A percentile compares a stretch with the other conserved stretches of the same genome.
These are phyloP conservation scores for Trichoderma brevicompactum DNA, from an alignment of 2,329 filamentous ascomycete species.

Conservation along the genomic window DNA sequence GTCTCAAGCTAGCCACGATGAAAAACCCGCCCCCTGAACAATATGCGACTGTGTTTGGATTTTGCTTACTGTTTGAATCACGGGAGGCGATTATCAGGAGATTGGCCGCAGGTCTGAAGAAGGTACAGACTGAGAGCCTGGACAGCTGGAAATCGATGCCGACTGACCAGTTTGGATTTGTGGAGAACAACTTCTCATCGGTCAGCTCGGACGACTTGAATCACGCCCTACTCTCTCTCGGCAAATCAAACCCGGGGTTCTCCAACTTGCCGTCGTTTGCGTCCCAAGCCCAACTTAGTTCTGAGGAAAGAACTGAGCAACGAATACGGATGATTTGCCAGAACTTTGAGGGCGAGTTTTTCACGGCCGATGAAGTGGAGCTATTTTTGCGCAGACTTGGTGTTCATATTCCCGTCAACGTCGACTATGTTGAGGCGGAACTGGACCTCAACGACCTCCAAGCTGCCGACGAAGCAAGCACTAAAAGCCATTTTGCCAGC, in stretches of 20 bases:
- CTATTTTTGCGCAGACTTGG: slow-evolving; percentile 69
- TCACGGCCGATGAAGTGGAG: slow-evolving; percentile 77
- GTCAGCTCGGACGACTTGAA: slow-evolving; percentile 12
- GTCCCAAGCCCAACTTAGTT: slow-evolving; percentile 44
- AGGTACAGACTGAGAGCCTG: slow-evolving; percentile 50
- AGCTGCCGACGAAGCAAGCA: slow-evolving; percentile 9
- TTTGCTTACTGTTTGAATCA: slow-evolving; percentile 66
- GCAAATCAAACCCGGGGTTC: slow-evolving; percentile 35
- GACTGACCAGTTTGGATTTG: slow-evolving; percentile 68
- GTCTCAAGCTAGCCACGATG: slow-evolving; percentile 60
- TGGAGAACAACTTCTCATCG: slow-evolving; percentile 27
- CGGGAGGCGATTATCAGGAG: slow-evolving; percentile 53
- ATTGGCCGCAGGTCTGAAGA: slow-evolving; percentile 43
- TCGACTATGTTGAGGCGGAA: slow-evolving; percentile 64
- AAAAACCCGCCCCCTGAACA: slow-evolving; percentile 52
- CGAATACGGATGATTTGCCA: slow-evolving; percentile 59
- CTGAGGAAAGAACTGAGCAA: slow-evolving; percentile 50
- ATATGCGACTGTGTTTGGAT: slow-evolving; percentile 67
- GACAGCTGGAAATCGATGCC: slow-evolving; percentile 65
- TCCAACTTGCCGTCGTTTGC: slow-evolving; percentile 51
- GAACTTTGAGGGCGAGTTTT: slow-evolving; percentile 75
- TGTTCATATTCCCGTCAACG: slow-evolving; percentile 63
- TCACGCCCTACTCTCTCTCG: slow-evolving; percentile 28
- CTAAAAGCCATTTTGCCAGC: slow-evolving; percentile 11
- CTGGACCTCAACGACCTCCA: slow-evolving; percentile 52